These are phyloP conservation scores for Fusarium dimerum DNA, from an alignment of 2,329 filamentous ascomycete genomes.

Conservation along the genomic window DNA sequence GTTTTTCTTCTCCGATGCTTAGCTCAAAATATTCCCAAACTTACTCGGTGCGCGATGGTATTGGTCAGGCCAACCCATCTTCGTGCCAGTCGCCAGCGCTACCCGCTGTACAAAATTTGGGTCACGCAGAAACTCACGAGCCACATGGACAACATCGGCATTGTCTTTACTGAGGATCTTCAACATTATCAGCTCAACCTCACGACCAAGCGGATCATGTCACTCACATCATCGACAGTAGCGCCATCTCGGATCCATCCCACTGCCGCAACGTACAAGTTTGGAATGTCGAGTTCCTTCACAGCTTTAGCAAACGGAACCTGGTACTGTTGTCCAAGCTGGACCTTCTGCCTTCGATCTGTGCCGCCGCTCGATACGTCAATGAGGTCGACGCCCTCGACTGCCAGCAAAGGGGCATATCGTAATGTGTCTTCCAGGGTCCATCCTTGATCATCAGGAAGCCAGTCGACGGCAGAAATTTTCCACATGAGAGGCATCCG, in stretches of 20 bases:
- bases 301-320: slow-evolving; percentile 2
- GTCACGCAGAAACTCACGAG: neutral
- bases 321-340: slow-evolving; percentile 1
- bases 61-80: neutral
- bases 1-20: neutral
- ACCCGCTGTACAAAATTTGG: slow-evolving; percentile 1
- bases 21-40: neutral
- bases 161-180: neutral
- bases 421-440: neutral
- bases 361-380: slow-evolving; percentile 1
- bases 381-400: neutral
- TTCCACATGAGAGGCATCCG: slow-evolving; percentile 4
- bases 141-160: neutral
- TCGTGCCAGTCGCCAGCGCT: neutral
- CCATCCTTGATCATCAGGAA: neutral
- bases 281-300: neutral
- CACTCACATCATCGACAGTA: neutral
- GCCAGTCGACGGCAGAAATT: slow-evolving; percentile 8
- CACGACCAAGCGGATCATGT: no score
- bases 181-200: neutral
- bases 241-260: slow-evolving; percentile 1
- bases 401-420: neutral
- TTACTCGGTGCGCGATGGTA: slow-evolving; percentile 2
- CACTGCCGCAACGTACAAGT: neutral
- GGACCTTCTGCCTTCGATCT: neutral